Evolutionary conservation across 306 rosid species (phyloP), one percentile per base, ranked within the genome.

Genomic region (Sechiopsis laciniata): DNA sequence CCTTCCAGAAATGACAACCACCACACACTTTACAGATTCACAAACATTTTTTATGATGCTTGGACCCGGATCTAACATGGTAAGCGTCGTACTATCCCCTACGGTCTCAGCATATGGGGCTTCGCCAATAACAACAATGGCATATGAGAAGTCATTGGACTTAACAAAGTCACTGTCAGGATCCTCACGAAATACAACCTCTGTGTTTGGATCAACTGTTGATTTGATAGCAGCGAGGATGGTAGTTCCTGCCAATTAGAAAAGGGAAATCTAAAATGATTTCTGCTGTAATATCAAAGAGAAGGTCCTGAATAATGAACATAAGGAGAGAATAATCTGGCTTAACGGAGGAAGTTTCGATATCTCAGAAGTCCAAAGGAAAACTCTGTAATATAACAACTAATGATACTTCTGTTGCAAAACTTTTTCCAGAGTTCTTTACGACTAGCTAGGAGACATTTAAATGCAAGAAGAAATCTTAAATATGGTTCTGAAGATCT

Each of bases 41-140:
- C 99, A 94, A 69, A 91, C 96, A 50, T 88, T 87, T 75, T 72
- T 83, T 67, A 94, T 88, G 69, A 74, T 56, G 59, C 20, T 82
- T 5, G 96, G 88, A 75, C 97, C 99, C 55, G 96, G 86, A 57
- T 91, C 97, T 6, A 12, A 40, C 88, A 94, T 86, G 11, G 86
- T 83, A 11, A 94, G 90, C 7, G 85, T 72, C 2, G 69, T 53
- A 84, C 95, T 94, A 81, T 94, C 97, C 15, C 99, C 97, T 10
- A 42, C 73, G 13, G 82, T 83, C 85, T 94, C 99, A 0, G 96
- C 95, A 72, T 94, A 94, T 21, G 97, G 87, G 63, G 79, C 74
- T 87, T 94, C 99, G 0, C 99, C 99, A 58, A 91, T 87, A 40
- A 84, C 92, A 79, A 94, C 83, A 57, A 94, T 82, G 77, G 97